Base-by-base conservation (phyloP, 805 yeast genomes). In the Priceomyces melissophilus region DNA sequence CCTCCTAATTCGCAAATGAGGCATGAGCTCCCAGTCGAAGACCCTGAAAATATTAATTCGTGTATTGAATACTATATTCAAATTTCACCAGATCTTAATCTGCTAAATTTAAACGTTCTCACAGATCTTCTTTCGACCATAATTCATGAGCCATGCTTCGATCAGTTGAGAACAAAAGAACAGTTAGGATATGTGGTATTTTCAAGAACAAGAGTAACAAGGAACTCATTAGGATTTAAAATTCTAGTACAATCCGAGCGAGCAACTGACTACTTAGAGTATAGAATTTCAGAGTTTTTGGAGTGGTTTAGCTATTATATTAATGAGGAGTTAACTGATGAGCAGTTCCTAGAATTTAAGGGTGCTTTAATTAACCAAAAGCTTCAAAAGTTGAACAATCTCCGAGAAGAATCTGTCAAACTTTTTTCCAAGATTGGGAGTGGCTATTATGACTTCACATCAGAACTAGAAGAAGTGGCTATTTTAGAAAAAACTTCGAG, bases 121-220 rank as follows among this genome's bases (percentile, higher is more conserved):
- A 72, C 84, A 10, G 87, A 83, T 37, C 63, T 91, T 39, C 62
- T 87, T 35, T 77, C 84, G 0, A 91, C 86, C 46, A 75, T 89
- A 47, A 68, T 84, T 37, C 79, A 77, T 49, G 97, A 91, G 58
- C 97, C 96, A 3, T 85, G 91, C 43, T 93, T 91, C 63, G 83
- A 87, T 55, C 85, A 85, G 47, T 73, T 91, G 43, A 78, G 99
- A 62, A 91, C 99, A 5, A 84, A 87, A 53, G 98, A 91, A 65
- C 98, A 93, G 61, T 73, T 91, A 26, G 99, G 99, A 2, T 91
- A 91, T 55, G 89, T 91, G 47, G 99, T 91, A 0, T 88, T 87
- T 57, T 81, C 93, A 33, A 86, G 95, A 0, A 66, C 76, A 17
- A 69, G 84, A 45, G 73, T 73, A 45, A 77, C 87, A 3, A 76